Conservation (phyloP, 352 stramenopile genomes). For the Phytophthora meadii region DNA sequence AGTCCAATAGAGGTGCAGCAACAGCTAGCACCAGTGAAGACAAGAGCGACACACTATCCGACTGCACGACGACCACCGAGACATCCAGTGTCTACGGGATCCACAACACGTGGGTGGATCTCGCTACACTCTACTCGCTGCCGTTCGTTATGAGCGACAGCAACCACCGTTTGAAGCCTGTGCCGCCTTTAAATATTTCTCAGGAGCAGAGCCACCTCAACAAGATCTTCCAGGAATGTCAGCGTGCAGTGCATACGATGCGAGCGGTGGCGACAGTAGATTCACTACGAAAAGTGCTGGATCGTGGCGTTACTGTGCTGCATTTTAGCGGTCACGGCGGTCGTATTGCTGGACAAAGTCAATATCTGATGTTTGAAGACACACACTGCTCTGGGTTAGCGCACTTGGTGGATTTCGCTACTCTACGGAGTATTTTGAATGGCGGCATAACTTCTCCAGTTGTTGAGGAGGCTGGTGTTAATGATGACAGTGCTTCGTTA, state of each 20-base stretch:
- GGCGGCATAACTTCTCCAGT: slow-evolving; percentile 28
- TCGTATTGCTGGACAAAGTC: slow-evolving; percentile 63
- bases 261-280: slow-evolving; percentile 75
- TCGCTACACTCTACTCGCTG: slow-evolving; percentile 76
- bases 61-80: slow-evolving; percentile 76
- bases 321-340: slow-evolving; percentile 85
- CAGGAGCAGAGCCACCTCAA: slow-evolving; percentile 72
- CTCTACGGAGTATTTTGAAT: slow-evolving; percentile 64
- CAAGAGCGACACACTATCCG: slow-evolving; percentile 81
- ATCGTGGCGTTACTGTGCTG: slow-evolving; percentile 75
- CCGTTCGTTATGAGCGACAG: slow-evolving; percentile 68
- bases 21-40: slow-evolving; percentile 48
- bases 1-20: slow-evolving; percentile 9
- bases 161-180: slow-evolving; percentile 55
- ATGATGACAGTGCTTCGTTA: slow-evolving; percentile 14
- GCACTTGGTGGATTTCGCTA: slow-evolving; percentile 72
- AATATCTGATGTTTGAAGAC: slow-evolving; percentile 83
- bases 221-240: slow-evolving; percentile 81
- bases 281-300: slow-evolving; percentile 76
- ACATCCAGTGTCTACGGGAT: slow-evolving; percentile 78
- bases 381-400: slow-evolving; percentile 67
- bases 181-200: slow-evolving; percentile 72
- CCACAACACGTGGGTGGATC: slow-evolving; percentile 83
- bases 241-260: slow-evolving; percentile 82
- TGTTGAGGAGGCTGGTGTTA: slow-evolving; percentile 21